Conservation (phyloP, 768 basidiomycete species). For the Suillus hirtellus region DNA sequence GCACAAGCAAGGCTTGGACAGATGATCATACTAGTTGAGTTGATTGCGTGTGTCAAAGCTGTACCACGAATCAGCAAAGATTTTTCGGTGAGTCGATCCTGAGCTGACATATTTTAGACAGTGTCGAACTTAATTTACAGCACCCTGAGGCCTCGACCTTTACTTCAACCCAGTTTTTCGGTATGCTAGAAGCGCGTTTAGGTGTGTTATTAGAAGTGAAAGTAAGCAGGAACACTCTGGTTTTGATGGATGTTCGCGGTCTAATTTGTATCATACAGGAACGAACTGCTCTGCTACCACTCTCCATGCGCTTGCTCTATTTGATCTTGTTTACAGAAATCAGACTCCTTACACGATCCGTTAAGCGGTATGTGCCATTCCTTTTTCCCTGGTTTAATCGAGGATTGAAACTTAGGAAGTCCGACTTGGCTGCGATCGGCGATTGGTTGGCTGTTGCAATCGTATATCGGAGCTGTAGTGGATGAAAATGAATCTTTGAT, state of each 20-base stretch:
- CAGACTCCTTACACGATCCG: slow-evolving; percentile 59
- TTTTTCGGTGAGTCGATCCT: slow-evolving; percentile 32
- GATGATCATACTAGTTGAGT: slow-evolving; percentile 57
- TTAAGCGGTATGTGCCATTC: slow-evolving; percentile 52
- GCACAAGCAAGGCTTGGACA: slow-evolving; percentile 61
- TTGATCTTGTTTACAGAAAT: slow-evolving; percentile 64
- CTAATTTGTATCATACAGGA: slow-evolving; percentile 45
- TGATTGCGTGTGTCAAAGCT: slow-evolving; percentile 53
- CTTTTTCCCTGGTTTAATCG: not conserved
- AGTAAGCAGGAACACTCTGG: slow-evolving; percentile 34
- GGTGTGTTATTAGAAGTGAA: slow-evolving; percentile 57
- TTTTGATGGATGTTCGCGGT: not conserved
- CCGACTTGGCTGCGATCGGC: slow-evolving; percentile 28
- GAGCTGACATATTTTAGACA: not conserved
- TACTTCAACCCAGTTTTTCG: slow-evolving; percentile 39
- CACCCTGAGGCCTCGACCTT: not conserved
- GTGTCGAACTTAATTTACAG: slow-evolving; percentile 3
- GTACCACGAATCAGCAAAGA: slow-evolving; percentile 45
- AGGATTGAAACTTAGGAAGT: slow-evolving; percentile 34
- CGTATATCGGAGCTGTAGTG: slow-evolving; percentile 14
- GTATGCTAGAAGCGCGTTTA: slow-evolving; percentile 56
- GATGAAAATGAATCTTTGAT: slow-evolving; percentile 31
- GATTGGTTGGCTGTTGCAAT: slow-evolving; percentile 33
- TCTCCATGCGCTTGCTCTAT: slow-evolving; percentile 60
- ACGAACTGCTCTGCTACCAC: slow-evolving; percentile 46